Base-by-base conservation (phyloP, 768 basidiomycete genomes). In the Psilocybe tampanensis region DNA sequence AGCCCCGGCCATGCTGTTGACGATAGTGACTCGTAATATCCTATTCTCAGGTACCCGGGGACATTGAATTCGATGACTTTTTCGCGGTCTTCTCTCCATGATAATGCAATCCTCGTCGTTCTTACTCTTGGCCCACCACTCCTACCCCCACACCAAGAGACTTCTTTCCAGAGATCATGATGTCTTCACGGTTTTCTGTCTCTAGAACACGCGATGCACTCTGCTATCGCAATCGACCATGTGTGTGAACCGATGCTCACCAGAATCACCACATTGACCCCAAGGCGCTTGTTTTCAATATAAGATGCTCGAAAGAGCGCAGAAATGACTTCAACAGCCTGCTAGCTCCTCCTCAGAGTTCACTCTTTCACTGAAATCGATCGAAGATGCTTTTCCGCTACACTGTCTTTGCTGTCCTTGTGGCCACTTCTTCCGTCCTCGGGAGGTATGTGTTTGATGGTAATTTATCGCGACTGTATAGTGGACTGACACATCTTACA, bases 371-470 rank as follows among this genome's bases (percentile, higher is more conserved):
- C 17, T 39, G 34, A 29, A 52, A 17, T 36, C 42, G 33, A 17
- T 44, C 15, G 12, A 53, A 29, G 52, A 53, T 53, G 52, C 52
- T 26, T 29, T 34, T 53, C 52, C 52, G 43, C 26, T 44, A 44
- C 18, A 26, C 32, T 22, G 43, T 41, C 29, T 15, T 72, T 58
- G 62, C 61, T 55, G 48, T 74, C 41, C 52, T 76, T 22, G 60
- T 75, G 43, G 63, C 67, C 39, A 66, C 61, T 22, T 61, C 68
- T 36, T 50, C 60, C n/a, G 68, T 69, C 15, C 54, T 74, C 26
- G 74, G 67, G 4, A 60, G 61, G 19, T 69, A 70, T n/a, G 60
- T 69, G 52, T 26, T 23, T 17, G 6, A 23, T 49, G 48, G n/a
- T 21, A 3, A 22, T 49, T 29, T 26, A 17, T 33, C 36, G 36